phyloP scores from a whole-genome alignment of 1,139 yeast genomes.

The Yamadazyma songkhlaensis region DNA sequence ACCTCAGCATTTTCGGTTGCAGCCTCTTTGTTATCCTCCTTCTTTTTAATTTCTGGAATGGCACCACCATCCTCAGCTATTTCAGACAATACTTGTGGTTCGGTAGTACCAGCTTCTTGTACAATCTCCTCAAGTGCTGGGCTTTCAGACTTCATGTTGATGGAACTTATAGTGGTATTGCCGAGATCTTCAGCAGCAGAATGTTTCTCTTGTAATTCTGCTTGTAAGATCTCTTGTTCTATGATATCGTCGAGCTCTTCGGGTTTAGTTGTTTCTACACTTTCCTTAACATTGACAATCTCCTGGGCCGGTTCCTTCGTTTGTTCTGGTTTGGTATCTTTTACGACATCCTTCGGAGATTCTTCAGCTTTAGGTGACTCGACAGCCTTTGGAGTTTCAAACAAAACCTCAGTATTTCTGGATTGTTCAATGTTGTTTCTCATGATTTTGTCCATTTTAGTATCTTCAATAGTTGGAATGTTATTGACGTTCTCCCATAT shows the following conservation, averaged over 20 bases:
- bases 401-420: constrained; percentile 2
- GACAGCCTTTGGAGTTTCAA: constrained; percentile 3
- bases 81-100: too few species aligned
- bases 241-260: background rate
- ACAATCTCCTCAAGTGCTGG: background rate
- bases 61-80: too few species aligned
- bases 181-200: background rate
- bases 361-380: background rate
- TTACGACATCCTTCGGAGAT: constrained; percentile 1
- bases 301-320: too few species aligned
- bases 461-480: constrained; percentile 50
- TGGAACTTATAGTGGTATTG: background rate
- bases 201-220: constrained; percentile 1
- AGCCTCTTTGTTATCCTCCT: background rate
- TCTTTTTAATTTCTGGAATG: too few species aligned
- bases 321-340: background rate
- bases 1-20: background rate
- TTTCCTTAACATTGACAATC: background rate
- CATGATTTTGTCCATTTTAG: constrained; percentile 47
- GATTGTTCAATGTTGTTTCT: constrained; percentile 33
- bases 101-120: too few species aligned
- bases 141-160: background rate
- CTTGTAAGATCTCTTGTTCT: constrained; percentile 1
- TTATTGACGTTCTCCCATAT: constrained; percentile 65
- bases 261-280: background rate